Evolutionary conservation across 73 alveolate species (phyloP).

Genomic region (Vitrella brassicaformis): DNA sequence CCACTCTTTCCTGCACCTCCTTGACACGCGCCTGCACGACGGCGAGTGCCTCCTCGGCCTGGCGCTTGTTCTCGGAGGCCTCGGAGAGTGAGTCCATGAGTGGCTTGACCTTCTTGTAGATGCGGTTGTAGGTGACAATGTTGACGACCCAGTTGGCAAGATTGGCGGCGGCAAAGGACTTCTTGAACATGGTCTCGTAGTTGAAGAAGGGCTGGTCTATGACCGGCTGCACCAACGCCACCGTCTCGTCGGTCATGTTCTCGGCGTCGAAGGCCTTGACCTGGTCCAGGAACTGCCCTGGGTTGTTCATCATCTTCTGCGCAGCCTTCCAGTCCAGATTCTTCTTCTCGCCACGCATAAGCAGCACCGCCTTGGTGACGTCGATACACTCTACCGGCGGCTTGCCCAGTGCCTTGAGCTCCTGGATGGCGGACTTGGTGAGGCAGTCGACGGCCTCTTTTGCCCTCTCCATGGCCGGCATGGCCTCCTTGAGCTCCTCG

Average conservation of each 20-base stretch:
- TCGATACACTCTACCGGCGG: conserved; percentile 62
- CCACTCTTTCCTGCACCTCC: conserved; percentile 82
- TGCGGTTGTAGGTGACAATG: conserved; percentile 81
- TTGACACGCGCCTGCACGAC: conserved; percentile 79
- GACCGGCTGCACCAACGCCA: conserved; percentile 56
- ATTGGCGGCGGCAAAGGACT: conserved; percentile 73
- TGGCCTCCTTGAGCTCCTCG: conserved; percentile 51
- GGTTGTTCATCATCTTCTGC: conserved; percentile 83
- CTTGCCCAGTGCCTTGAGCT: conserved; percentile 76
- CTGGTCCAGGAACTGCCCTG: conserved; percentile 75
- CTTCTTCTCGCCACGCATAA: conserved; percentile 74
- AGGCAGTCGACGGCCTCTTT: conserved; percentile 85
- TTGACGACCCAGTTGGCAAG: conserved; percentile 77
- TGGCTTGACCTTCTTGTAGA: conserved; percentile 90
- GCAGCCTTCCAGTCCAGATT: conserved; percentile 83
- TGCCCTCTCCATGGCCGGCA: conserved; percentile 88
- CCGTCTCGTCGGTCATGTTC: conserved; percentile 67
- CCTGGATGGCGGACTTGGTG: conserved; percentile 70
- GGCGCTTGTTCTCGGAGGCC: conserved; percentile 75
- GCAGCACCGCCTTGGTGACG: conserved; percentile 66
- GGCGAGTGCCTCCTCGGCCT: conserved; percentile 77
- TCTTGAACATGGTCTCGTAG: conserved; percentile 49
- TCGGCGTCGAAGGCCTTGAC: conserved; percentile 69
- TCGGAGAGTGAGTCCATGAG: conserved; percentile 80
- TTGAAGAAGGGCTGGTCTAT: conserved; percentile 45